These are phyloP conservation scores for Collybia sordida DNA, from an alignment of 768 basidiomycete genomes.

Conservation along the genomic window DNA sequence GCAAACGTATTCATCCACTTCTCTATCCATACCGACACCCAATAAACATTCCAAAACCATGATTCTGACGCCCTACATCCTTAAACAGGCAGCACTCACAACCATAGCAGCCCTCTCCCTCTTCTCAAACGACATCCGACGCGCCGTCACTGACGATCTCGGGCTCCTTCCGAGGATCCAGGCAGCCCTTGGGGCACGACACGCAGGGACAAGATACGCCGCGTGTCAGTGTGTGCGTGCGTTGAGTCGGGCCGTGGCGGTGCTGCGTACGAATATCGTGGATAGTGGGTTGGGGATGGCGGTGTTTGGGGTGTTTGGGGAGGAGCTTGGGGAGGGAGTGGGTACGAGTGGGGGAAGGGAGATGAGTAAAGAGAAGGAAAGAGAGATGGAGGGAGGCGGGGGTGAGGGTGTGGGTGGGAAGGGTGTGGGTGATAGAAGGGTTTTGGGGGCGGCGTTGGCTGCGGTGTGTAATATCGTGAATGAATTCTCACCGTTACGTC, in stretches of 20 bases:
- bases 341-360: conserved; percentile 43
- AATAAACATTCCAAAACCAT: too few species aligned
- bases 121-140: conserved; percentile 71
- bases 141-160: conserved; percentile 57
- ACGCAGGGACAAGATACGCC: conserved; percentile 79
- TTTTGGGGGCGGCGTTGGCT: conserved; percentile 67
- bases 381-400: not conserved
- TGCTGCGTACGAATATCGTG: conserved; percentile 80
- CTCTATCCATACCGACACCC: too few species aligned
- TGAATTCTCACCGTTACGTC: conserved; percentile 79
- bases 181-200: conserved; percentile 54
- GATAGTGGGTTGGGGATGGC: conserved; percentile 78
- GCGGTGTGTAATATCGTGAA: conserved; percentile 85
- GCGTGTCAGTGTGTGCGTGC: conserved; percentile 86
- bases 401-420: conserved; percentile 15
- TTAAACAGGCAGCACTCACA: conserved; percentile 66
- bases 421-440: conserved; percentile 65
- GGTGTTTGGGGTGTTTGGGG: conserved; percentile 54
- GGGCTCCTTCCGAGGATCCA: conserved; percentile 47
- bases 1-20: too few species aligned
- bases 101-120: conserved; percentile 72
- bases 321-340: conserved; percentile 16
- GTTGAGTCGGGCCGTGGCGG: conserved; percentile 74
- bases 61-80: too few species aligned
- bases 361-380: conserved; percentile 1